phyloP scores from a whole-genome alignment of 2,329 filamentous ascomycete genomes.

The Neopestalotiopsis sp. region DNA sequence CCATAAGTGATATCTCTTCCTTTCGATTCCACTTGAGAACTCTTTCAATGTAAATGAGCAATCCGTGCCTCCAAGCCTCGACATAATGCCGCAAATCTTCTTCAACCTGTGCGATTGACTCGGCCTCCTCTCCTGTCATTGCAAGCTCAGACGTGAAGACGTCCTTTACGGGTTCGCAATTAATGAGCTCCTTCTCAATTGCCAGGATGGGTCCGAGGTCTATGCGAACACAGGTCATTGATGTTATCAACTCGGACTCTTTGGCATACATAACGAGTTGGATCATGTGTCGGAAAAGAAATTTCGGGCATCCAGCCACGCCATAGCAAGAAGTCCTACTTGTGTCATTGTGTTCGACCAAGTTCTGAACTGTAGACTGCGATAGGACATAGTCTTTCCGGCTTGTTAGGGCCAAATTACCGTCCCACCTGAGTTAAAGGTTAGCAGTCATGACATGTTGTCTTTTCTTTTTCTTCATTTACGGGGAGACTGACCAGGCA shows the following conservation, averaged over 20 bases:
- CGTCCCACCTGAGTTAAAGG: neutral
- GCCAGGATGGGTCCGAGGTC: neutral
- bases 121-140: neutral
- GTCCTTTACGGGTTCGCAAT: neutral
- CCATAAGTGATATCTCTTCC: neutral
- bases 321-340: neutral
- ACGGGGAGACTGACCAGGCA: neutral
- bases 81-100: neutral
- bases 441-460: neutral
- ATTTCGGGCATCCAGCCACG: neutral
- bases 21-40: neutral
- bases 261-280: neutral
- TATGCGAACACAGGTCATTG: neutral
- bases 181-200: neutral
- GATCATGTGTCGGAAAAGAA: neutral
- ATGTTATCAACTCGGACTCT: neutral
- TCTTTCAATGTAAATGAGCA: neutral
- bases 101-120: neutral
- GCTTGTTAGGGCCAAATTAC: neutral
- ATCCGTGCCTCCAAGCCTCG: neutral
- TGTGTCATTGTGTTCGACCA: neutral
- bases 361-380: neutral
- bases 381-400: neutral
- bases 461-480: neutral
- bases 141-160: neutral